Percentiles rank a stretch among this genome's conserved stretches.
phyloP scores from a whole-genome alignment of 306 rosid genomes.

The Dryas octopetala region DNA sequence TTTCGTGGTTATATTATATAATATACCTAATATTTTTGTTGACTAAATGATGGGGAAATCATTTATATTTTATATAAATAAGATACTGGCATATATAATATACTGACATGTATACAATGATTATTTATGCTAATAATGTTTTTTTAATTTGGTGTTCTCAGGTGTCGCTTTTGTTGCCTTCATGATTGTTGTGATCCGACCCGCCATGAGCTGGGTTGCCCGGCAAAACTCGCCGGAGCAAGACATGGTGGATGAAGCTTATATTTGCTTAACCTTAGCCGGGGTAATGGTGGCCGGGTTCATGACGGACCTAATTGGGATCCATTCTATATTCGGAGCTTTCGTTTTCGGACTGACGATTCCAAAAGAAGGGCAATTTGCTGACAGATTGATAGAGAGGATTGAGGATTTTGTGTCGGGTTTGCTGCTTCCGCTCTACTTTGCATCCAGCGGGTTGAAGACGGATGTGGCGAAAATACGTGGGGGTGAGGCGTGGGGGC shows the following conservation, averaged over 20 bases:
- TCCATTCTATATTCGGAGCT: constrained; percentile 83
- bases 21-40: too few species aligned
- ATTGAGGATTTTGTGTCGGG: constrained; percentile 86
- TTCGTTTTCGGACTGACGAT: constrained; percentile 78
- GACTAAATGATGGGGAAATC: too few species aligned
- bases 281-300: constrained; percentile 77
- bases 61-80: too few species aligned
- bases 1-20: too few species aligned
- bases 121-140: too few species aligned
- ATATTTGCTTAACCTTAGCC: constrained; percentile 58
- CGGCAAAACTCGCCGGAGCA: constrained; percentile 41
- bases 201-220: constrained; percentile 64
- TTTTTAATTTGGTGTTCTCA: constrained; percentile 10
- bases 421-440: constrained; percentile 74
- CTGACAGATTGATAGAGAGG: constrained; percentile 57
- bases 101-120: too few species aligned
- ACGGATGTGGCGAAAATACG: constrained; percentile 67
- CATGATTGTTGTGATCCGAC: constrained; percentile 60
- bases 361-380: constrained; percentile 60
- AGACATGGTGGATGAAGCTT: constrained; percentile 47
- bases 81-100: too few species aligned
- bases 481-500: constrained; percentile 71
- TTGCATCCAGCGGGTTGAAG: constrained; percentile 84
- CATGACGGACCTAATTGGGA: constrained; percentile 72
- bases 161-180: constrained; percentile 57